Base-by-base conservation (phyloP, 2,329 filamentous ascomycete genomes). In the Teratosphaeria gauchensis region DNA sequence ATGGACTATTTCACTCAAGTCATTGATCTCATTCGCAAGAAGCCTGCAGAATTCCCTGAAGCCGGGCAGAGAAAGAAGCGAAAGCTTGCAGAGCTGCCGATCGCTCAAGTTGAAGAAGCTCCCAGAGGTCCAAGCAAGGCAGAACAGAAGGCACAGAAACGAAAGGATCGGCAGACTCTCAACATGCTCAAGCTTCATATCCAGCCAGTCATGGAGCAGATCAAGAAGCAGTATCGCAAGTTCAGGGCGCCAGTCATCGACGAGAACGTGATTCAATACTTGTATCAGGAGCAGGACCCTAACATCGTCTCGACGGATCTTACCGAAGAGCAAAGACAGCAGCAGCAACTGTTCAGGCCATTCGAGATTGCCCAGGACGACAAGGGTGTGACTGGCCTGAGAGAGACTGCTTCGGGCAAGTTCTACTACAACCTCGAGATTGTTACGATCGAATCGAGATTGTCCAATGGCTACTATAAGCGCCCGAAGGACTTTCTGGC, bases 361-460 rank as follows among this genome's bases (percentile, higher is more conserved):
- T 97, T 84, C 69, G 89, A 92, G 68, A 85, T 91, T 60, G 84
- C 84, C 46, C 85, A 84, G 65, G 92, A 99, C 71, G 85, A 86
- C 62, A 83, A 94, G 63, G 92, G 88, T 8, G 84, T 88, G 11
- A 80, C 84, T 48, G 91, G 92, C 16, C 77, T 99, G 52, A 79
- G 84, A 46, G 89, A 97, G 64, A 85, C 84, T 4, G 81, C 82
- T 1, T 89, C 85, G 1, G 85, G 85, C 59, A 96, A 94, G 72
- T 94, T 92, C 72, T 97, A 87, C 73, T 97, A 96, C 78, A 99
- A 99, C 66, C 78, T 99, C 53, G 92, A 97, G 69, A 89, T 92
- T 11, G 87, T 87, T 3, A 92, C 88, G 0, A 96, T 99, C 56
- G 94, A 99, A 76, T 91, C 96, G 71, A 86, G 94, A n/a, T 79